A percentile compares a stretch with the other conserved stretches of the same genome.
Evolutionary conservation across 768 basidiomycete genomes (phyloP).

Genomic region (Tulasnella sp.): DNA sequence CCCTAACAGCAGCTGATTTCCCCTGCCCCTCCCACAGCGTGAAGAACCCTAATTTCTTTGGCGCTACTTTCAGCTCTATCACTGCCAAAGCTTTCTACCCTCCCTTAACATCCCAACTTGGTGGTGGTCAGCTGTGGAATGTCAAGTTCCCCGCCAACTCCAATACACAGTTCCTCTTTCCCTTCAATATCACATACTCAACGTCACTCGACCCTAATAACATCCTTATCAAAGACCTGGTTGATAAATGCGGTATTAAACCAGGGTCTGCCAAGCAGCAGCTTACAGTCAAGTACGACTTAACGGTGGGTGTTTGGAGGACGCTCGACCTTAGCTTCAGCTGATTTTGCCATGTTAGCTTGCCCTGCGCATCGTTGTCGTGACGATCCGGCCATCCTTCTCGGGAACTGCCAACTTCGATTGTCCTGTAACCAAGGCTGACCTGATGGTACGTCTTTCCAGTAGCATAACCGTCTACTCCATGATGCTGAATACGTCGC

Average conservation of each 20-base stretch:
- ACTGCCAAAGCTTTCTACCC: slow-evolving; percentile 54
- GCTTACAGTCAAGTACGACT: slow-evolving; percentile 50
- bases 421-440: slow-evolving; percentile 43
- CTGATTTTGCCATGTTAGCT: slow-evolving; percentile 35
- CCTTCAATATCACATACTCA: slow-evolving; percentile 55
- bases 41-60: slow-evolving; percentile 70
- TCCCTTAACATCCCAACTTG: slow-evolving; percentile 51
- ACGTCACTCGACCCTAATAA: slow-evolving; percentile 38
- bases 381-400: slow-evolving; percentile 55
- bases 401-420: slow-evolving; percentile 46
- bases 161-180: slow-evolving; percentile 60
- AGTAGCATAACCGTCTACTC: background rate
- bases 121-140: slow-evolving; percentile 41
- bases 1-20: slow-evolving; percentile 15
- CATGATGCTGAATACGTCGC: background rate
- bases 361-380: slow-evolving; percentile 48
- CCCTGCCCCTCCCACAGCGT: slow-evolving; percentile 44
- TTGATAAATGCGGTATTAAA: slow-evolving; percentile 44
- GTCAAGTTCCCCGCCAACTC: slow-evolving; percentile 37
- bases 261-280: slow-evolving; percentile 33
- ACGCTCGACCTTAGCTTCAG: too few relatives aligned
- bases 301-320: slow-evolving; percentile 37
- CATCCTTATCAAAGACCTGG: slow-evolving; percentile 48
- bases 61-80: slow-evolving; percentile 51
- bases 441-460: slow-evolving; percentile 25